Base-by-base conservation (phyloP, 805 yeast species). In the Sporopachydermia lactativora region DNA sequence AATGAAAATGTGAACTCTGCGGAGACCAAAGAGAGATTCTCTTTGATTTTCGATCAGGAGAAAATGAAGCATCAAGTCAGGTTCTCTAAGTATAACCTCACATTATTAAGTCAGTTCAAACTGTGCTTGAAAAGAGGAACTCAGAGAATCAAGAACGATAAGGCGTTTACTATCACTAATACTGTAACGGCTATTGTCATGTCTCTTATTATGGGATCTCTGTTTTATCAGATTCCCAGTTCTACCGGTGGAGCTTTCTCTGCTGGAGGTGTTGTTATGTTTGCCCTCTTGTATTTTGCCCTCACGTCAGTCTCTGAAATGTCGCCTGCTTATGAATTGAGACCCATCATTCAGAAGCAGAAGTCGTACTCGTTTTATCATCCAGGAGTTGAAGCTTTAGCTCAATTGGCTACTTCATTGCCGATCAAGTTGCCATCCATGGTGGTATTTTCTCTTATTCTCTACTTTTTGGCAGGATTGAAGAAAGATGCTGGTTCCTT, bases 301-400 rank as follows among this genome's bases (percentile, higher is more conserved):
- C 70, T 77, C 57, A 59, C 73, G 19, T 65, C 81, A 3, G 61
- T 76, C 48, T 70, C 76, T 47, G 82, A 77, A 52, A 70, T 68
- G 35, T 52, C 65, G 39, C 58, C 60, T 37, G 54, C 69, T 50
- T 64, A 73, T 48, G 68, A 61, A 16, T 64, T 71, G 37, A 66
- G 81, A 47, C 71, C 77, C 38, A 73, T 82, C 46, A 68, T 79
- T 18, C 71, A 70, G 49, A 81, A 82, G 52, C 94, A 82, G 53
- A 75, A 77, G 51, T 68, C 70, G 39, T 82, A 77, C 49, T 75
- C 84, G 0, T 67, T 81, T 43, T 83, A 79, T 54, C 75, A 76
- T 43, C 86, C 88, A 2, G 68, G 84, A 11, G 75, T 83, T 3
- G 89, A 81, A 51, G 81, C 84, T 1, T 48, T 81, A 3, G 77